Conservation (phyloP, 2,329 filamentous ascomycete genomes). For the Alternaria brassicicola region DNA sequence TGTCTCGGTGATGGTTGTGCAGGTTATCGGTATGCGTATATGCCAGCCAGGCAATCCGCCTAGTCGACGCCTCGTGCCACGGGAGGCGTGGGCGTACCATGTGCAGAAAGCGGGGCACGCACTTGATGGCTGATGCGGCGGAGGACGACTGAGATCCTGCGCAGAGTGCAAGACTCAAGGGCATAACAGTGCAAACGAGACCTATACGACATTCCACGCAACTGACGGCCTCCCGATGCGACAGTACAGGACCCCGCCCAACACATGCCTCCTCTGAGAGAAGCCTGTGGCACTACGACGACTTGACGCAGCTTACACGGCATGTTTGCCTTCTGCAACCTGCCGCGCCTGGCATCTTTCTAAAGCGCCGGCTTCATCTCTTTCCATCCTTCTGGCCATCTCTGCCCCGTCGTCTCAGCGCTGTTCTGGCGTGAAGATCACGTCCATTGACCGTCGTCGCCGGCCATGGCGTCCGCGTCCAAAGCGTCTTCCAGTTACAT, state of each 20-base stretch:
- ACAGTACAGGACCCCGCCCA: not conserved
- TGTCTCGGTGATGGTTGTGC: not conserved
- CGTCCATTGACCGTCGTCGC: not conserved
- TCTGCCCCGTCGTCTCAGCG: not conserved
- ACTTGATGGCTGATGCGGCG: not conserved
- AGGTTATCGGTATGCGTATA: not conserved
- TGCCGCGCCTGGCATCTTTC: not conserved
- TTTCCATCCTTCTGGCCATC: too few species aligned
- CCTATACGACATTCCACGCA: not conserved
- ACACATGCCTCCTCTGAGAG: not conserved
- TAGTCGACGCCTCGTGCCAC: not conserved
- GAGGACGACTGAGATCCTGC: not conserved
- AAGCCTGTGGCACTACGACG: slow-evolving; percentile 1
- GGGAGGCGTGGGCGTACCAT: not conserved
- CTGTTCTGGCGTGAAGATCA: not conserved
- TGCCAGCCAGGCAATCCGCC: not conserved
- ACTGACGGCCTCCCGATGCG: slow-evolving; percentile 9
- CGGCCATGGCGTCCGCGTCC: not conserved
- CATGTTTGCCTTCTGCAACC: slow-evolving; percentile 6
- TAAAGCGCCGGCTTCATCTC: not conserved
- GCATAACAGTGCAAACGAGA: not conserved
- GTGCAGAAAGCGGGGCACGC: slow-evolving; percentile 5
- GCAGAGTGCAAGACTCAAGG: not conserved
- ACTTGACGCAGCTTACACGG: slow-evolving; percentile 6
- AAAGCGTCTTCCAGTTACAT: not conserved